Conservation (phyloP, 2,329 filamentous ascomycete species). For the Zalaria sp. region DNA sequence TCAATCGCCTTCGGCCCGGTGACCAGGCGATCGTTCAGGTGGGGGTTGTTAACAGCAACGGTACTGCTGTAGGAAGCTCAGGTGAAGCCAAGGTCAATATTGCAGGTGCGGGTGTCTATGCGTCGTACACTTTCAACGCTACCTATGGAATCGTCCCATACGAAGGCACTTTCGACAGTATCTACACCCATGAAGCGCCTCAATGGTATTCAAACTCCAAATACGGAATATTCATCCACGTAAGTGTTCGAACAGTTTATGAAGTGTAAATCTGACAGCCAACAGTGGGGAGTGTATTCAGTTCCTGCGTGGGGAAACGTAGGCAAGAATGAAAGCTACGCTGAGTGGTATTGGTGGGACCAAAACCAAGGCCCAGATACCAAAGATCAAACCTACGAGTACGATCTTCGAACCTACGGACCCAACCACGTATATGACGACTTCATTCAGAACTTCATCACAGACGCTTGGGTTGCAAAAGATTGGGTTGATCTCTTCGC, state of each 20-base stretch:
- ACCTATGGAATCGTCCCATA: conserved; percentile 20
- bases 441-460: conserved; percentile 40
- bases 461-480: conserved; percentile 34
- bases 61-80: conserved; percentile 14
- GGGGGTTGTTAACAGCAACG: conserved; percentile 20
- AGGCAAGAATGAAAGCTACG: conserved; percentile 17
- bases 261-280: too few species aligned
- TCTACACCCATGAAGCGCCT: conserved; percentile 31
- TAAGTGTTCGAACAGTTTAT: conserved; percentile 9
- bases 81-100: conserved; percentile 18
- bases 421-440: conserved; percentile 41
- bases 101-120: conserved; percentile 12
- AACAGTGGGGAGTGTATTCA: conserved; percentile 31
- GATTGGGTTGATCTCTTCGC: conserved; percentile 41
- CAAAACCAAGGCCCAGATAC: conserved; percentile 26
- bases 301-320: conserved; percentile 42
- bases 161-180: conserved; percentile 22
- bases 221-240: conserved; percentile 46
- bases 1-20: conserved; percentile 26
- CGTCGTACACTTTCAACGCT: conserved; percentile 19
- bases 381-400: conserved; percentile 32
- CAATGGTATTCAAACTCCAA: conserved; percentile 43
- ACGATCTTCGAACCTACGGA: conserved; percentile 38
- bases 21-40: conserved; percentile 24
- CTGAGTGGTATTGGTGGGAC: conserved; percentile 32